Conservation (phyloP, 2,329 filamentous ascomycete species). For the Ascochyta koolunga region DNA sequence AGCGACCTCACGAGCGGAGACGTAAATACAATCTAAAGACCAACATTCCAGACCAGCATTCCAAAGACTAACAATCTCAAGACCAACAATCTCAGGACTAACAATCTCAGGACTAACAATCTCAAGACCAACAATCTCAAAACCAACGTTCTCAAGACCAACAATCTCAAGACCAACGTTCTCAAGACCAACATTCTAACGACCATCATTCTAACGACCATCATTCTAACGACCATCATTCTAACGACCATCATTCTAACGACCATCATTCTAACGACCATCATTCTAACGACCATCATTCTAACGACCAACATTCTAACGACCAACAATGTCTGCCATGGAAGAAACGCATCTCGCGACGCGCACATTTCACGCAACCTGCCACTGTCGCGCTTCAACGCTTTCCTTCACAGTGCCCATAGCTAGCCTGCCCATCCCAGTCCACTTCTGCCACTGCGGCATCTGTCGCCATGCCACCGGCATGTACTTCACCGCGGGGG, state of each 20-base stretch:
- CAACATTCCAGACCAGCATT: neutral
- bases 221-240: neutral
- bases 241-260: neutral
- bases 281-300: neutral
- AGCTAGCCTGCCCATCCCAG: conserved; percentile 45
- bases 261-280: neutral
- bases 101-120: neutral
- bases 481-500: conserved; percentile 53
- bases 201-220: neutral
- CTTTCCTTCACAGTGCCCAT: conserved; percentile 45
- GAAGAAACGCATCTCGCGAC: neutral
- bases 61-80: neutral
- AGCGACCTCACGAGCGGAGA: neutral
- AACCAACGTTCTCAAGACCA: neutral
- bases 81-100: neutral
- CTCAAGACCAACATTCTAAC: no score
- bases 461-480: conserved; percentile 58
- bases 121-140: neutral
- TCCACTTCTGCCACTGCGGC: conserved; percentile 59
- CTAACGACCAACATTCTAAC: neutral
- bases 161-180: no score
- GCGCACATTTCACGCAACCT: conserved; percentile 10
- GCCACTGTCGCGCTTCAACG: conserved; percentile 26
- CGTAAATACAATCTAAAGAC: no score
- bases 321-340: neutral